Evolutionary conservation across 805 yeast genomes (phyloP), one percentile per base, ranked within the genome.

Genomic region (Nakazawaea ambrosiae): DNA sequence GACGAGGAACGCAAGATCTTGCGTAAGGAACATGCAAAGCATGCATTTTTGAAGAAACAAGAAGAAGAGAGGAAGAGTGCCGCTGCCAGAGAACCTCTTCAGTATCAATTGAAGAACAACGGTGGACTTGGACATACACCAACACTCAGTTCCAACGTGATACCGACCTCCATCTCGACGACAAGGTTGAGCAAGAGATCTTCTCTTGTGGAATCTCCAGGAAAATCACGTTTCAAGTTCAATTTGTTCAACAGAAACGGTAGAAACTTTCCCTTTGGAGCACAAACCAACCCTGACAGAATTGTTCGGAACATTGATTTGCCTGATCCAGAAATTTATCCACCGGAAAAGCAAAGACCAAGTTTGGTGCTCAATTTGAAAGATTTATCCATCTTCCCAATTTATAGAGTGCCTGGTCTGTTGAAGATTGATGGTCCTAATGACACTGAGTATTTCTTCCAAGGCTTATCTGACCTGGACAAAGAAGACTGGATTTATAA

Each of bases 401-500:
- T 73, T 2, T 75, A 73, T 46, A 56, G 70, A 14, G 49, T 66
- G 27, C 73, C 73, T 0, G 58, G 59, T 31, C 62, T 70, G 31
- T 74, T 75, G 57, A 71, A 72, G 44, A 57, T 75, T 27, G 75
- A 66, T 41, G 40, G 45, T 9, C 31, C 37, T 2, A 37, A 43
- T 20, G 46, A 41, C 23, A 35, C 33, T 3, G 84, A 80, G 40
- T 70, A 61, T 50, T 64, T 75, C 27, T 68, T 89, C 49, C 96
- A 90, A 55, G 80, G 90, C 0, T 52, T 70, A 0, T 63, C 57
- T 43, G 79, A 76, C 5, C 43, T 51, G 1, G 95, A 84, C 22
- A 73, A 81, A 39, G 75, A 73, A 36, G 86, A 78, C 30, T 89
- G 97, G 97, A 63, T 85, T 31, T 59, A 63, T 31, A 63, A 60